phyloP scores from a whole-genome alignment of 1,139 yeast species.

The Groenewaldozyma sp. region DNA sequence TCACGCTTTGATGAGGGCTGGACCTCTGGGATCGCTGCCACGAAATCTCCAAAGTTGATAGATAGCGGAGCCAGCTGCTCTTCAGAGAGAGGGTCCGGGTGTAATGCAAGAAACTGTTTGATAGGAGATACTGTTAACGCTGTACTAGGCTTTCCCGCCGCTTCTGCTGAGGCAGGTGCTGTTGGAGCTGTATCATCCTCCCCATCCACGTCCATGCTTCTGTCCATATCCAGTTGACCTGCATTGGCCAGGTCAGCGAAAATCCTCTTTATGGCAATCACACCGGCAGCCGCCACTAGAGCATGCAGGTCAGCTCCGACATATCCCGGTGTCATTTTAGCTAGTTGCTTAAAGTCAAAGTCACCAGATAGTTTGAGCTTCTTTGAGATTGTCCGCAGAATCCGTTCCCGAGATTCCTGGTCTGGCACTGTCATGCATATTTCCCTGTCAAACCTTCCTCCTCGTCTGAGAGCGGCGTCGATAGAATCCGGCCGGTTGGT shows the following conservation, averaged over 20 bases:
- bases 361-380: constrained; percentile 56
- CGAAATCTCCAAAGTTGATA: constrained; percentile 70
- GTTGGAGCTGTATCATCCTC: constrained; percentile 10
- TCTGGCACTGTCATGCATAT: constrained; percentile 89
- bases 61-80: constrained; percentile 68
- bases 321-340: constrained; percentile 93
- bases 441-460: constrained; percentile 95
- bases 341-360: constrained; percentile 62
- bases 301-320: constrained; percentile 98
- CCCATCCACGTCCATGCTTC: constrained; percentile 10
- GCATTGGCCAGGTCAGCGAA: constrained; percentile 33
- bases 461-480: constrained; percentile 92
- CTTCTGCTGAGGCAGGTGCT: constrained; percentile 9
- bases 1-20: constrained; percentile 98
- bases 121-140: constrained; percentile 11
- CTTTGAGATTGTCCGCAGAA: constrained; percentile 57
- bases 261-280: constrained; percentile 86
- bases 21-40: constrained; percentile 78
- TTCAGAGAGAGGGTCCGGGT: constrained; percentile 69
- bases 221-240: constrained; percentile 8
- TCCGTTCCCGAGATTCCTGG: constrained; percentile 70
- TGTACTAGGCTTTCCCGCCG: constrained; percentile 7
- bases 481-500: constrained; percentile 95
- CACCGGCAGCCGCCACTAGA: constrained; percentile 90
- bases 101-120: constrained; percentile 54